Evolutionary conservation across 2,329 filamentous ascomycete genomes (phyloP), one percentile per base, ranked within the genome.

Genomic region (Hortaea werneckii): DNA sequence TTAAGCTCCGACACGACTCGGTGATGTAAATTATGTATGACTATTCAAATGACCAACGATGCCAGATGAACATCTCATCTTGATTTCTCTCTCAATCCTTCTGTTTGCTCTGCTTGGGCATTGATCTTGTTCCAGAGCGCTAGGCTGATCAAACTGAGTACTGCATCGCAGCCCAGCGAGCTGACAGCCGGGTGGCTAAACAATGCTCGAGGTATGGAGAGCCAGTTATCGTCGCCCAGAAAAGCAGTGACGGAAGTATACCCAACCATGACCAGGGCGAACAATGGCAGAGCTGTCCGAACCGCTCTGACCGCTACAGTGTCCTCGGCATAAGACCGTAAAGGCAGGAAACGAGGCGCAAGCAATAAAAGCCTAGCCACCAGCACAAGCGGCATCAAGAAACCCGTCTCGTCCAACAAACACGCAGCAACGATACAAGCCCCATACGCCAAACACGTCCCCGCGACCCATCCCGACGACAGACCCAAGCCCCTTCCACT

Each of bases 161-260:
- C 4, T 27, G 58, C 53, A 49, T 64, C 61, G 27, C 50, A 54
- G 6, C 58, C 57, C 6, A 64, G 50, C 6, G 59, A 40, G 13
- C 51, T 56, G 6, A 64, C 61, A 6, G 61, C 59, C 7, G 60
- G 60, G 45, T 63, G 61, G 40, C 47, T 52, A 32, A 53, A 48
- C 9, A 64, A 37, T n/a, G 51, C 52, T 11, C 37, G 35, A 5
- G 32, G 6, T n/a, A 50, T 37, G 26, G 47, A 43, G 28, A 35
- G 8, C 32, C 2, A 13, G 6, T 46, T 20, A 8, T 32, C 37
- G 41, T 29, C 10, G 40, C 29, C 42, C 29, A 32, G 28, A 5
- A 40, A 9, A 7, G 37, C 35, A 5, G 37, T n/a, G 35, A 29
- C 29, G 4, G 27, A 40, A 43, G 29, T 43, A 27, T 29, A 29